Evolutionary conservation across 208 protist genomes (phyloP), one percentile per base, ranked within the genome.

Genomic region (Trypanosoma melophagium): DNA sequence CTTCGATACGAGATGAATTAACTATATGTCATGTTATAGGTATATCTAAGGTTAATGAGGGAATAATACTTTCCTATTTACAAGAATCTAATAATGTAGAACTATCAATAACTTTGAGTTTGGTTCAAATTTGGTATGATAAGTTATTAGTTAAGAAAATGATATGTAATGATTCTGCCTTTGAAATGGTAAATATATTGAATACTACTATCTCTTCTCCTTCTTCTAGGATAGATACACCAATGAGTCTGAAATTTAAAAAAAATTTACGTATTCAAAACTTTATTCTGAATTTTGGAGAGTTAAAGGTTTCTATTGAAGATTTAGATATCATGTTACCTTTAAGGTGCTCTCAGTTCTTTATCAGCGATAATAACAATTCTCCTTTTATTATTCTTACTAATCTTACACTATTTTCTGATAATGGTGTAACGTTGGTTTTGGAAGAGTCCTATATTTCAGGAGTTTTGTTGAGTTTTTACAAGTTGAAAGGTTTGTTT

Each of bases 401-500:
- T 0, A 44, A 69, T 25, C 12, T 69, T 28, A 28, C 44, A 24
- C 8, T 61, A 22, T 7, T 16, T 19, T 55, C 1, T 69, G 17
- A 28, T n/a, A 22, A 24, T 19, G 44, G 4, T 24, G 12, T 25
- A 17, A 45, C 24, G 12, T 41, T 61, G 40, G 25, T 45, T 55
- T 24, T 28, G 25, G 44, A 47, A 22, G 21, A 61, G 5, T 47
- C 44, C 16, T 55, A 55, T 52, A 50, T 69, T 8, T 42, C 8
- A 62, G 64, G 42, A 25, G 21, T 31, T 45, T 22, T 69, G 45
- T 69, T 14, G 44, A 55, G 44, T 28, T 61, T 61, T 54, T 60
- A 61, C 45, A 44, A 14, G 42, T n/a, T 69, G 42, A 69, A 17
- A 49, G 28, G 14, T 44, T 13, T 62, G 7, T 14, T 69, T 17